phyloP scores from a whole-genome alignment of 2,329 filamentous ascomycete genomes.

The Corniculantispora saksenae region DNA sequence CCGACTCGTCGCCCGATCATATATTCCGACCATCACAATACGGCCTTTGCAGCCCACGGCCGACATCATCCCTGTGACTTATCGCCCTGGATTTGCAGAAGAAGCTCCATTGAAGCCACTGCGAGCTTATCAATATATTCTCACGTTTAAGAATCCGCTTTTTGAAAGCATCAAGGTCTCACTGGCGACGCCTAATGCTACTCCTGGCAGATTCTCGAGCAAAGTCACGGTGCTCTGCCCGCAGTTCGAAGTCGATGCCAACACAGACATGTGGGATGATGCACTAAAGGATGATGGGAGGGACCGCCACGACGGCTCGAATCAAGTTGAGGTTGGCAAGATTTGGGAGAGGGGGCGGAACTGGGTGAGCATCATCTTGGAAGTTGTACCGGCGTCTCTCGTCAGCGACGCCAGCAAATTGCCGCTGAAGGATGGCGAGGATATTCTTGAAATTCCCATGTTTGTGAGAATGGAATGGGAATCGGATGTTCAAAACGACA shows the following conservation, averaged over 20 bases:
- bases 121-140: conserved; percentile 72
- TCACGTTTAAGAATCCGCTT: conserved; percentile 91
- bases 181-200: conserved; percentile 78
- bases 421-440: conserved; percentile 60
- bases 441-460: conserved; percentile 83
- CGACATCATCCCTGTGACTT: conserved; percentile 36
- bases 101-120: conserved; percentile 54
- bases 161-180: conserved; percentile 89
- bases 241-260: conserved; percentile 90
- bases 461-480: conserved; percentile 94
- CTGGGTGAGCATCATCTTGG: conserved; percentile 91
- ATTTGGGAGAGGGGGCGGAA: conserved; percentile 94
- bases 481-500: conserved; percentile 65
- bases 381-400: conserved; percentile 72
- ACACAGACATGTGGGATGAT: conserved; percentile 86
- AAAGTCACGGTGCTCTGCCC: conserved; percentile 92
- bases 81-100: conserved; percentile 32
- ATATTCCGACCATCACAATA: conserved; percentile 81
- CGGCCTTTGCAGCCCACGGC: conserved; percentile 55
- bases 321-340: conserved; percentile 80
- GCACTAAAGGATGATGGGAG: conserved; percentile 63
- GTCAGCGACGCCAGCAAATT: conserved; percentile 44
- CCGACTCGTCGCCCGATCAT: conserved; percentile 81
- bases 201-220: conserved; percentile 73
- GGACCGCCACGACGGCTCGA: conserved; percentile 43